Conservation (phyloP, 768 basidiomycete species). For the Kwoniella bestiolae region DNA sequence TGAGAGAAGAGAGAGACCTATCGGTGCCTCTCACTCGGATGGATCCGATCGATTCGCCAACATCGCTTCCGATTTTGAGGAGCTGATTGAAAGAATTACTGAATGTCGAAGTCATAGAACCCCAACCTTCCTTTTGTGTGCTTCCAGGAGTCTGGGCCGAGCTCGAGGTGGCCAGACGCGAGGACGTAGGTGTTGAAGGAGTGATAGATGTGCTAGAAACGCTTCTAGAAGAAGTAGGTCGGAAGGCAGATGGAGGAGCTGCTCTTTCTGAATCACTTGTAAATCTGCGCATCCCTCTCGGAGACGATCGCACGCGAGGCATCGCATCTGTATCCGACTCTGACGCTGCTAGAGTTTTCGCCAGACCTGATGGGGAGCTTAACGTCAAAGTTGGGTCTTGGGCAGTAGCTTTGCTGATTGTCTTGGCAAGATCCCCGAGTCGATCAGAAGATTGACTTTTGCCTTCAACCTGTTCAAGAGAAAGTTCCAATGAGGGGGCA, state of each 20-base stretch:
- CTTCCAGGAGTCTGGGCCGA: neutral
- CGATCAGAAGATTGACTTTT: conserved; percentile 24
- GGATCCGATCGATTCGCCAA: conserved; percentile 39
- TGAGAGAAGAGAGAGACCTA: conserved; percentile 40
- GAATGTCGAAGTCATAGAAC: conserved; percentile 42
- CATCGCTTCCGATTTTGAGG: conserved; percentile 36
- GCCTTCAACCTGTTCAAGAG: conserved; percentile 40
- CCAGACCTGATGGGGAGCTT: neutral
- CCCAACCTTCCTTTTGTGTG: conserved; percentile 38
- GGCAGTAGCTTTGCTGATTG: conserved; percentile 45
- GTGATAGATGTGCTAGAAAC: conserved; percentile 19
- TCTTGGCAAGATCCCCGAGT: conserved; percentile 38
- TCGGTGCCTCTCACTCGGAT: conserved; percentile 32
- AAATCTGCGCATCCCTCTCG: neutral
- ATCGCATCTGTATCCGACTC: conserved; percentile 14
- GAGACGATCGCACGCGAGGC: conserved; percentile 5
- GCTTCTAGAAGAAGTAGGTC: conserved; percentile 13
- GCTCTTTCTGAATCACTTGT: conserved; percentile 2
- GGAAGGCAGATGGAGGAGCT: conserved; percentile 33
- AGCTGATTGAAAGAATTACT: conserved; percentile 49
- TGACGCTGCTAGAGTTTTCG: neutral
- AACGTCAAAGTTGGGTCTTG: conserved; percentile 21
- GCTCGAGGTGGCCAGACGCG: neutral
- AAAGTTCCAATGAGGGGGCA: conserved; percentile 39
- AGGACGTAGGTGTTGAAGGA: conserved; percentile 4